phyloP scores from a whole-genome alignment of 2,329 filamentous ascomycete genomes.

The Sarocladium oryzae region DNA sequence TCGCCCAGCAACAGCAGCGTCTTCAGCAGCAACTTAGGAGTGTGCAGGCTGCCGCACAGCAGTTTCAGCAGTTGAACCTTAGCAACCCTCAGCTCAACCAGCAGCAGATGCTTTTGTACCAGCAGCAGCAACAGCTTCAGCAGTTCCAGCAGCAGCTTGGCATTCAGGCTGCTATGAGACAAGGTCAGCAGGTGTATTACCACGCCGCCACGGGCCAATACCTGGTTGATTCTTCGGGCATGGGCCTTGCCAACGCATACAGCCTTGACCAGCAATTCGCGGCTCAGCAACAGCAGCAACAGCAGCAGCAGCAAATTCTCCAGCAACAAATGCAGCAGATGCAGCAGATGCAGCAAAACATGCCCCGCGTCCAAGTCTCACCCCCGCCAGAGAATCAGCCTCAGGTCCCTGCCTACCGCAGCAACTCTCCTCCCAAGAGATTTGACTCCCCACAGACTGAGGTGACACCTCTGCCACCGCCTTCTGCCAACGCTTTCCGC shows the following conservation, averaged over 20 bases:
- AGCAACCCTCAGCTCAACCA: conserved; percentile 44
- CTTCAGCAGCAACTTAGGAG: conserved; percentile 87
- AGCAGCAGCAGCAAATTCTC: conserved; percentile 31
- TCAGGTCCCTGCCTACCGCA: conserved; percentile 42
- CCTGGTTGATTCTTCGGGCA: conserved; percentile 59
- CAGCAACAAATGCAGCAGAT: conserved; percentile 41
- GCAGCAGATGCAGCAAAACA: conserved; percentile 41
- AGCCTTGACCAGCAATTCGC: conserved; percentile 36
- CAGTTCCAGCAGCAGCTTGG: conserved; percentile 34
- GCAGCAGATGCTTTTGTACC: conserved; percentile 39
- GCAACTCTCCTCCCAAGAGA: conserved; percentile 59
- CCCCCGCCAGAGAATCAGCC: conserved; percentile 60
- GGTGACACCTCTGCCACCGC: conserved; percentile 67
- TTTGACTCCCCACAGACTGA: conserved; percentile 60
- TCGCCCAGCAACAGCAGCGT: conserved; percentile 90
- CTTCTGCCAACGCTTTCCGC: conserved; percentile 86
- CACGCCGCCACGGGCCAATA: conserved; percentile 85
- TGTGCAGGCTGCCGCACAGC: conserved; percentile 76
- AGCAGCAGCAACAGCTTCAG: conserved; percentile 36
- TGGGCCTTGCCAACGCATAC: conserved; percentile 26
- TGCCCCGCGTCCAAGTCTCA: conserved; percentile 74
- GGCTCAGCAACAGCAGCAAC: conserved; percentile 34
- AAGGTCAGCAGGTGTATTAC: conserved; percentile 70
- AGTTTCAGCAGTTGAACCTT: conserved; percentile 72
- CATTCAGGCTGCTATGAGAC: conserved; percentile 29